phyloP scores from a whole-genome alignment of 2,329 filamentous ascomycete species.

The Talaromyces sp. region DNA sequence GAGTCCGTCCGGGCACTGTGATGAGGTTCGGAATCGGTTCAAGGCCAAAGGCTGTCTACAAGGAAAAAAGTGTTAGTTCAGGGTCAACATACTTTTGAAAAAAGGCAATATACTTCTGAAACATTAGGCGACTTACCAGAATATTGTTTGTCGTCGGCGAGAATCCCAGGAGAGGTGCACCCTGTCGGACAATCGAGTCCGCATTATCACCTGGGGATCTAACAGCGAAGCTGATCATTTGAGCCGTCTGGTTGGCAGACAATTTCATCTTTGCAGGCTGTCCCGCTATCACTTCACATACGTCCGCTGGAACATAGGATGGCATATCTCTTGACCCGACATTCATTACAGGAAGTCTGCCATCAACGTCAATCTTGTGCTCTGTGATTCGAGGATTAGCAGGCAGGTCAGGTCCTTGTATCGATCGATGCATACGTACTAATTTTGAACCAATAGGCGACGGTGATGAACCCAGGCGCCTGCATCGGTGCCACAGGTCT shows the following conservation, averaged over 20 bases:
- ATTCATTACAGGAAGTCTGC: conserved; percentile 59
- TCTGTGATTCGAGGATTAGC: conserved; percentile 24
- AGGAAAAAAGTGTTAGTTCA: not conserved
- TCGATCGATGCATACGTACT: not conserved
- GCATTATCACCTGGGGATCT: conserved; percentile 63
- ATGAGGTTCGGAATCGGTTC: conserved; percentile 50
- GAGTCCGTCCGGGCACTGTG: conserved; percentile 67
- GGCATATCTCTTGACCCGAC: conserved; percentile 56
- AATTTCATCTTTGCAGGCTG: conserved; percentile 60
- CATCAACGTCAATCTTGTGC: conserved; percentile 33
- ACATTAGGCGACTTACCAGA: conserved; percentile 36
- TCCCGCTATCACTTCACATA: conserved; percentile 58
- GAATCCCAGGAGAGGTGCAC: conserved; percentile 53
- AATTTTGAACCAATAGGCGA: conserved; percentile 2
- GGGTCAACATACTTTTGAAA: not conserved
- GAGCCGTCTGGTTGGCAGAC: conserved; percentile 53
- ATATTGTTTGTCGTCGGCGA: conserved; percentile 44
- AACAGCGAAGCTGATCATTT: conserved; percentile 69
- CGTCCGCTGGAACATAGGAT: conserved; percentile 61
- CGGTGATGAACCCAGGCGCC: conserved; percentile 8
- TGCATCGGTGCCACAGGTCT: conserved; percentile 22
- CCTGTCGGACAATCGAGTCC: conserved; percentile 49
- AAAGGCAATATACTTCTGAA: not conserved
- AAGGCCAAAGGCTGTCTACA: conserved; percentile 59
- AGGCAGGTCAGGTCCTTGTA: not conserved